These are phyloP conservation scores for Hysterium pulicare DNA, from an alignment of 2,329 filamentous ascomycete genomes.

Conservation along the genomic window DNA sequence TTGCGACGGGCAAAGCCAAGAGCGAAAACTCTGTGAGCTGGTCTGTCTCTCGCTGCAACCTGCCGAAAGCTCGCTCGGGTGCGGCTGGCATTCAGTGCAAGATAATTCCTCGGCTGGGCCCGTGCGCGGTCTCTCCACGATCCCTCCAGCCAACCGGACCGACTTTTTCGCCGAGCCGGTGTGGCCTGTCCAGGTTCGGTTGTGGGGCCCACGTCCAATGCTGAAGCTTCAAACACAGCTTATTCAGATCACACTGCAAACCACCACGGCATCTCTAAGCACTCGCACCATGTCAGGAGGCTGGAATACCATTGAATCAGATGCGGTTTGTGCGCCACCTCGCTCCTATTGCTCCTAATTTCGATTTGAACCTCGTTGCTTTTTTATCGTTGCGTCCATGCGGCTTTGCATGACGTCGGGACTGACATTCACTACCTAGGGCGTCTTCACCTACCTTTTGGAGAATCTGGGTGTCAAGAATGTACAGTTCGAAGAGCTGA, in stretches of 20 bases:
- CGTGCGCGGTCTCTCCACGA: too few species aligned
- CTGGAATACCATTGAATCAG: conserved; percentile 97
- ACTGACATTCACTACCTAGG: conserved; percentile 48
- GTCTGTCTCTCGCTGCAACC: too few species aligned
- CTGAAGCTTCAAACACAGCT: too few species aligned
- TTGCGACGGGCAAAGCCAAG: too few species aligned
- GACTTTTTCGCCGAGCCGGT: too few species aligned
- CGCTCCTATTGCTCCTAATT: background rate
- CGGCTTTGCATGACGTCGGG: background rate
- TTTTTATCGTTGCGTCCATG: background rate
- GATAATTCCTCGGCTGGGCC: too few species aligned
- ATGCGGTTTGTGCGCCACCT: conserved; percentile 65
- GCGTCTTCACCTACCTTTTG: conserved; percentile 95
- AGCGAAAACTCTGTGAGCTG: too few species aligned
- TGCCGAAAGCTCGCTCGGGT: too few species aligned
- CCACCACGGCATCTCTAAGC: background rate
- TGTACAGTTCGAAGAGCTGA: conserved; percentile 95
- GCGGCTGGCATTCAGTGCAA: too few species aligned
- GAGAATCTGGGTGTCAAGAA: conserved; percentile 87
- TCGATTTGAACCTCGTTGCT: background rate
- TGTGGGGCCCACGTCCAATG: too few species aligned
- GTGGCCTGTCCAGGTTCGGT: too few species aligned
- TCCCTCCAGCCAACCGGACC: too few species aligned
- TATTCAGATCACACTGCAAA: background rate
- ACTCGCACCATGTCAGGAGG: conserved; percentile 54